Percentiles rank a stretch among this genome's conserved stretches.
Conservation (phyloP, 495 filamentous ascomycete genomes). For the Schizothecium vesticola region DNA sequence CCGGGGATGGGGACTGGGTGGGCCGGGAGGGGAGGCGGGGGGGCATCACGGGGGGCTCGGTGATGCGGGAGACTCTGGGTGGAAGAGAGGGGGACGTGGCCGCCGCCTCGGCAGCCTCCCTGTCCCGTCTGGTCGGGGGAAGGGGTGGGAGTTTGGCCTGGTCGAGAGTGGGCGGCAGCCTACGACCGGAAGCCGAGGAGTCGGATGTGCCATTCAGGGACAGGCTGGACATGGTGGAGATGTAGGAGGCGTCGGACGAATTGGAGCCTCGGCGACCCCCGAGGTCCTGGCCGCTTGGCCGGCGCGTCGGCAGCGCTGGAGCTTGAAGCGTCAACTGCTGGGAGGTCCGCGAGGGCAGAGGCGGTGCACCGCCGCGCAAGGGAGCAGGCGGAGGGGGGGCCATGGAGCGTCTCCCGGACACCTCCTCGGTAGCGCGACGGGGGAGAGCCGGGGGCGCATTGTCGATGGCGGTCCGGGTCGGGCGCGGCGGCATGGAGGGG, state of each 20-base stretch:
- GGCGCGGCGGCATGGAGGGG: conserved; percentile 36
- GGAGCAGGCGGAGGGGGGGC: conserved; percentile 1
- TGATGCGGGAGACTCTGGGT: conserved; percentile 11
- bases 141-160: conserved; percentile 47
- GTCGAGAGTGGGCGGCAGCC: conserved; percentile 45
- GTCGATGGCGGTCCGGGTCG: conserved; percentile 22
- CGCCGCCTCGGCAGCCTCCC: conserved; percentile 36
- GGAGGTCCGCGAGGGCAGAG: conserved; percentile 33
- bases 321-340: conserved; percentile 32
- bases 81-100: conserved; percentile 21
- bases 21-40: conserved; percentile 41
- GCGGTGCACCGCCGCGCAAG: conserved; percentile 23
- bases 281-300: conserved; percentile 32
- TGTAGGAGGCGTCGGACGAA: conserved; percentile 40
- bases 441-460: conserved; percentile 34
- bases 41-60: conserved; percentile 34
- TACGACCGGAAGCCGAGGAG: conserved; percentile 32
- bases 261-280: conserved; percentile 39
- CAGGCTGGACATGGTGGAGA: conserved; percentile 39
- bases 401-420: conserved; percentile 1
- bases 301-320: conserved; percentile 32
- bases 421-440: conserved; percentile 31
- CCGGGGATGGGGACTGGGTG: conserved; percentile 17
- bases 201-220: conserved; percentile 29
- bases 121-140: conserved; percentile 40